A percentile compares a stretch with the other conserved stretches of the same genome.
These are phyloP conservation scores for Melastoma malabathricum DNA, from an alignment of 345 rosid species.

Conservation along the genomic window DNA sequence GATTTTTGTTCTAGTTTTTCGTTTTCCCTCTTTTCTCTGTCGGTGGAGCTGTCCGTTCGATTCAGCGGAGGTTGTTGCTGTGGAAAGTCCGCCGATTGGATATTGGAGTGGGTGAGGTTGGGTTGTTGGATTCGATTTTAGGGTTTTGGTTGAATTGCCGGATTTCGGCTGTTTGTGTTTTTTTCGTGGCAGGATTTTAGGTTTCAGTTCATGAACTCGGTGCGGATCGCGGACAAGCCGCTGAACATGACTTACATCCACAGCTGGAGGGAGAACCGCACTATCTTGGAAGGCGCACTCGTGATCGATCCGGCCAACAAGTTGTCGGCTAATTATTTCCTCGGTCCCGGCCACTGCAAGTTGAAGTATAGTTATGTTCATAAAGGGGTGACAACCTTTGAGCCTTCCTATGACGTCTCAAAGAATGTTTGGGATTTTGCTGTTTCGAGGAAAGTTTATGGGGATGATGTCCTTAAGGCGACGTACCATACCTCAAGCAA, in stretches of 20 bases:
- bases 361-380: conserved; percentile 69
- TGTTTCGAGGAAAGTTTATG: conserved; percentile 40
- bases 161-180: background rate
- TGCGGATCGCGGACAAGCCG: conserved; percentile 58
- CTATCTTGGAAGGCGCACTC: conserved; percentile 53
- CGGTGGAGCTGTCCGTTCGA: no score
- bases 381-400: conserved; percentile 48
- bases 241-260: conserved; percentile 80
- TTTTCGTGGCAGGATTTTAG: conserved; percentile 41
- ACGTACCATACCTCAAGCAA: conserved; percentile 66
- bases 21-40: background rate
- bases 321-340: conserved; percentile 58
- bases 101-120: background rate
- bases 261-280: conserved; percentile 45
- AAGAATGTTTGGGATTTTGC: conserved; percentile 80
- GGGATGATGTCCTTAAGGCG: conserved; percentile 56
- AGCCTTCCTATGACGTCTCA: conserved; percentile 67
- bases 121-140: background rate
- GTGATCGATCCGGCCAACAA: conserved; percentile 56
- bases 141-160: conserved; percentile 1
- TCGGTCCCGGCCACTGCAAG: conserved; percentile 70
- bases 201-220: conserved; percentile 86
- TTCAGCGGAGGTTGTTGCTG: no score
- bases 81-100: conserved; percentile 1
- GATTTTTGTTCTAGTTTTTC: background rate